Conservation (phyloP, 805 yeast genomes). For the Ogataea siamensis region DNA sequence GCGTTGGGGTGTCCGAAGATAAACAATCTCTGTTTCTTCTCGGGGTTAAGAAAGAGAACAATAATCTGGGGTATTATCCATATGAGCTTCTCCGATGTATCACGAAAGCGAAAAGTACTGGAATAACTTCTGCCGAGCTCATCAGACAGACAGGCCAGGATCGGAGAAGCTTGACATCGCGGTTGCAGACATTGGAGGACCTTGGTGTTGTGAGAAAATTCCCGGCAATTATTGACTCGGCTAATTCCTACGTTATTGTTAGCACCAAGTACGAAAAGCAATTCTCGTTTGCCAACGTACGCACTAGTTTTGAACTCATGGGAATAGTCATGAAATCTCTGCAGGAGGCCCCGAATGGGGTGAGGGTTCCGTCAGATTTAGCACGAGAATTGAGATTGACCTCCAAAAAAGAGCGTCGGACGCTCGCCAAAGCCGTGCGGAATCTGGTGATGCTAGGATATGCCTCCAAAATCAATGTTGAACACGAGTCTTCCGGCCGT, state of each 20-base stretch:
- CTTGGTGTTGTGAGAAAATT: conserved; percentile 45
- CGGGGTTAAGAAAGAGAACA: conserved; percentile 51
- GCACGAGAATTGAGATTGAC: conserved; percentile 56
- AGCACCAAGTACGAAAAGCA: conserved; percentile 43
- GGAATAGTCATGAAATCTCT: conserved; percentile 45
- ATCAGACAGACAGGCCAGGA: conserved; percentile 63
- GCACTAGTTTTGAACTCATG: conserved; percentile 22
- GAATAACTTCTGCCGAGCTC: conserved; percentile 59
- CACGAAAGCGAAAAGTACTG: conserved; percentile 53
- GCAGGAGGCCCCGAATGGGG: conserved; percentile 56
- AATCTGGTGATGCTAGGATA: conserved; percentile 43
- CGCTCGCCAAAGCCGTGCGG: conserved; percentile 43
- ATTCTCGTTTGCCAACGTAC: conserved; percentile 15
- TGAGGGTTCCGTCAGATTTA: conserved; percentile 60
- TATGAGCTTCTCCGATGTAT: conserved; percentile 56
- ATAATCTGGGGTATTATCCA: conserved; percentile 54
- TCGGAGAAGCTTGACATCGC: conserved; percentile 62
- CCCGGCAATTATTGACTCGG: conserved; percentile 40
- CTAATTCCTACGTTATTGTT: conserved; percentile 52
- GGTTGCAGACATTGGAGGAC: conserved; percentile 55
- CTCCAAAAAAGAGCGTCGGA: conserved; percentile 35
- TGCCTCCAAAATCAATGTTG: conserved; percentile 24
- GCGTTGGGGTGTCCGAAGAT: conserved; percentile 47
- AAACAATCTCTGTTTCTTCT: conserved; percentile 58
- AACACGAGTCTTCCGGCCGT: conserved; percentile 24